A percentile compares a stretch with the other conserved stretches of the same genome.
Conservation (phyloP, 2,329 filamentous ascomycete species). For the Emmonsia crescens region DNA sequence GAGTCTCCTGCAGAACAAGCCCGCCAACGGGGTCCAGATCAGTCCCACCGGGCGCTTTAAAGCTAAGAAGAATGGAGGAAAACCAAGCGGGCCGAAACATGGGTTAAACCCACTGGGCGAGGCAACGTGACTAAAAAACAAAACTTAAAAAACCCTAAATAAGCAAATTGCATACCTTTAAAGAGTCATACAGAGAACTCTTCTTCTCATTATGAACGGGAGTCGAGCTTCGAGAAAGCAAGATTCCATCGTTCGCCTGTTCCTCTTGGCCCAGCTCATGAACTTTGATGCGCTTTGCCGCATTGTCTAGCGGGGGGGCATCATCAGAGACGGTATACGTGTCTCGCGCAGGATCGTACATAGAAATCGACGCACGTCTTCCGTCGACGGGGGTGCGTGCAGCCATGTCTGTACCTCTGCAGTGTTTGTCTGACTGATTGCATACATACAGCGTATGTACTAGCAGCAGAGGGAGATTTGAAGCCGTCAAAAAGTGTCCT, state of each 20-base stretch:
- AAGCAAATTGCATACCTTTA: not conserved
- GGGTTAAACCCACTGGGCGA: not conserved
- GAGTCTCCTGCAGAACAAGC: constrained; percentile 5
- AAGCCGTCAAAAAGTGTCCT: not conserved
- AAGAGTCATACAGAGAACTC: not conserved
- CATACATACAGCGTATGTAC: too few relatives aligned
- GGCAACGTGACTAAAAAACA: not conserved
- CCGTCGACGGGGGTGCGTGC: not conserved
- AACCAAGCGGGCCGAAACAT: not conserved
- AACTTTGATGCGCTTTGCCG: constrained; percentile 13
- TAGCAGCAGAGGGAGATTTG: not conserved
- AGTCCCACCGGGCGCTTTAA: not conserved
- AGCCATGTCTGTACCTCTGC: not conserved
- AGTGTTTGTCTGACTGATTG: not conserved
- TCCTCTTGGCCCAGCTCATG: constrained; percentile 6
- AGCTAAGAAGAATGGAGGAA: not conserved
- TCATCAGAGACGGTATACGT: constrained; percentile 21
- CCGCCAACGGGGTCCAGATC: not conserved
- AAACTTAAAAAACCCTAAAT: not conserved
- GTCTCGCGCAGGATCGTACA: constrained; percentile 27
- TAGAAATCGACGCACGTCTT: constrained; percentile 13
- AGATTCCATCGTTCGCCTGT: not conserved
- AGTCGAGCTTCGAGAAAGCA: not conserved
- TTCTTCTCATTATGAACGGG: not conserved
- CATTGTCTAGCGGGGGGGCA: constrained; percentile 13